phyloP scores from a whole-genome alignment of 2,329 filamentous ascomycete genomes.

The Lasiodiplodia gonubiensis region DNA sequence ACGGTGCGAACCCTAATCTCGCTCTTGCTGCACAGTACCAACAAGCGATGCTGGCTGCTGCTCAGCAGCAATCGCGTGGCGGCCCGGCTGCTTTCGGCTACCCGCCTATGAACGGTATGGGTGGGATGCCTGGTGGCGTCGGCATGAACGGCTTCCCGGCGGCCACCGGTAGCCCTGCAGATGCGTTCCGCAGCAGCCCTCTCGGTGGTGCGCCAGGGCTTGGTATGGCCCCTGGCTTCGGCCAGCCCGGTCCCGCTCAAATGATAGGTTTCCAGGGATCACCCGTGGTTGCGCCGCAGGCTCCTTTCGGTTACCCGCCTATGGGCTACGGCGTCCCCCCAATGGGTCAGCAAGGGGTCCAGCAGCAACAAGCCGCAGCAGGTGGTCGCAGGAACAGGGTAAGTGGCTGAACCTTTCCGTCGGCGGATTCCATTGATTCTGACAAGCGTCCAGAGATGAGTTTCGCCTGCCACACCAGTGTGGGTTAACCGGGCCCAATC shows the following conservation, averaged over 20 bases:
- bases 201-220: conserved; percentile 25
- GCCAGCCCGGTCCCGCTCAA: conserved; percentile 16
- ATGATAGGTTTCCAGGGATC: conserved; percentile 27
- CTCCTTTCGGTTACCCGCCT: conserved; percentile 22
- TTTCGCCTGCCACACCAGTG: neutral
- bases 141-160: conserved; percentile 26
- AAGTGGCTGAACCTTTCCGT: neutral
- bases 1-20: conserved; percentile 39
- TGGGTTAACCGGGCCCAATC: neutral
- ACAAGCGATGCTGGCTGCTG: conserved; percentile 57
- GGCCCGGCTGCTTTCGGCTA: conserved; percentile 25
- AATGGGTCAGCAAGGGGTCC: conserved; percentile 23
- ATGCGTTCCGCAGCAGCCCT: conserved; percentile 25
- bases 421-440: neutral
- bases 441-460: conserved; percentile 10
- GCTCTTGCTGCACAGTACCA: conserved; percentile 57
- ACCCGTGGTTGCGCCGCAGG: conserved; percentile 19
- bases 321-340: conserved; percentile 24
- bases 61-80: conserved; percentile 19
- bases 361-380: conserved; percentile 18
- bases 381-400: conserved; percentile 27
- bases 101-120: conserved; percentile 26
- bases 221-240: conserved; percentile 26
- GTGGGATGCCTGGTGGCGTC: conserved; percentile 22
- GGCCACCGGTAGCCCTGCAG: conserved; percentile 15